Percentiles rank a stretch among this genome's conserved stretches.
Evolutionary conservation across 768 basidiomycete species (phyloP).

Genomic region (Tulasnella sp.): DNA sequence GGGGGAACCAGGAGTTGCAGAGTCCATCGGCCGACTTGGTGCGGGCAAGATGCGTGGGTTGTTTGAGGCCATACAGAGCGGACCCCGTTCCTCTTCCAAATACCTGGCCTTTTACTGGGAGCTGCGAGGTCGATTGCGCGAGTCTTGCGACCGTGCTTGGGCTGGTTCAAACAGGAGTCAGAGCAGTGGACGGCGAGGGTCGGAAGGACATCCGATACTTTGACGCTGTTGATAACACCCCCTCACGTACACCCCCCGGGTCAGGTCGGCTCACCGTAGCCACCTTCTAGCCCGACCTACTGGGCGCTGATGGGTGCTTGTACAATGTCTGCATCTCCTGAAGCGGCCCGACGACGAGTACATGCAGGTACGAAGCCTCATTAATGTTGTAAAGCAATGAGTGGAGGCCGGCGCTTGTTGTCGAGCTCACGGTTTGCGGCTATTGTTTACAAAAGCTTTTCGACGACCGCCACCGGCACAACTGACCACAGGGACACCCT

Average conservation of each 20-base stretch:
- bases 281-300: not conserved
- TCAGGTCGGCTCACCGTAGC: not conserved
- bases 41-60: constrained; percentile 19
- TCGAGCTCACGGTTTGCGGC: not conserved
- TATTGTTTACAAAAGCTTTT: not conserved
- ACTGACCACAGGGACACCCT: not conserved
- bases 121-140: constrained; percentile 3
- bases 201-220: constrained; percentile 12
- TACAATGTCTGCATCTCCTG: not conserved
- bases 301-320: not conserved
- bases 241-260: not conserved
- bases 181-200: not conserved
- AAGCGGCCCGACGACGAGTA: not conserved
- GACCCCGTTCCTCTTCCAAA: constrained; percentile 1
- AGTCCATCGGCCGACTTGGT: constrained; percentile 17
- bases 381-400: not conserved
- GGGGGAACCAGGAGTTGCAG: constrained; percentile 16
- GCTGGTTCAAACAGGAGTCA: constrained; percentile 1
- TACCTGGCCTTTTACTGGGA: constrained; percentile 4
- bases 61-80: constrained; percentile 10
- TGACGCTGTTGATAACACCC: constrained; percentile 10
- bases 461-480: not conserved
- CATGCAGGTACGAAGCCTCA: not conserved
- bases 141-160: constrained; percentile 6
- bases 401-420: not conserved